Evolutionary conservation across 2,329 filamentous ascomycete genomes (phyloP).

Genomic region (Hymenoscyphus linearis): DNA sequence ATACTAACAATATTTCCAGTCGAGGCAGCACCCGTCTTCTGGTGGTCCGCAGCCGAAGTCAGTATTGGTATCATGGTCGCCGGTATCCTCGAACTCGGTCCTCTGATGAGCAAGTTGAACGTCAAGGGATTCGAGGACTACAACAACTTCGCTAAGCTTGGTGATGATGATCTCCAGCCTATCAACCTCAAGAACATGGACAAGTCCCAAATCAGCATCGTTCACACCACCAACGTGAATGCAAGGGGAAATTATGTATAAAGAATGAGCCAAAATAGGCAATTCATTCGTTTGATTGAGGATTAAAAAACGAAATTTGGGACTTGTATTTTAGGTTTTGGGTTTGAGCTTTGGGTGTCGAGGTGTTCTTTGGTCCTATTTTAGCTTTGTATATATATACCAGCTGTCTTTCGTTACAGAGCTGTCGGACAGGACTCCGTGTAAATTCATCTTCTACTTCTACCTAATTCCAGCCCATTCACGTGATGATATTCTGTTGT

Average conservation of each 20-base stretch:
- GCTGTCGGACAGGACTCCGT: background rate
- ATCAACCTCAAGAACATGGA: background rate
- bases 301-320: no score
- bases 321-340: no score
- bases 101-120: constrained; percentile 15
- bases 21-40: constrained; percentile 21
- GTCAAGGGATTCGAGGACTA: constrained; percentile 18
- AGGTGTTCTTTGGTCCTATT: background rate
- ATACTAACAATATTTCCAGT: background rate
- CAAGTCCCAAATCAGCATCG: background rate
- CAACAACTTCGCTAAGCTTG: background rate
- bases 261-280: background rate
- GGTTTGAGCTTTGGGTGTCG: background rate
- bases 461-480: background rate
- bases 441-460: background rate
- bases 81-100: constrained; percentile 19
- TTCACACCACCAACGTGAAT: background rate
- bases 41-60: constrained; percentile 23
- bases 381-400: background rate
- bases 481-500: background rate
- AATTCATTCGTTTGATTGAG: no score
- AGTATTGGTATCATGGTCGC: constrained; percentile 20
- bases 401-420: background rate
- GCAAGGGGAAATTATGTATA: background rate
- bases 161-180: background rate